Evolutionary conservation across 805 yeast genomes (phyloP), one percentile per base, ranked within the genome.

Genomic region (Ogataea allantospora): DNA sequence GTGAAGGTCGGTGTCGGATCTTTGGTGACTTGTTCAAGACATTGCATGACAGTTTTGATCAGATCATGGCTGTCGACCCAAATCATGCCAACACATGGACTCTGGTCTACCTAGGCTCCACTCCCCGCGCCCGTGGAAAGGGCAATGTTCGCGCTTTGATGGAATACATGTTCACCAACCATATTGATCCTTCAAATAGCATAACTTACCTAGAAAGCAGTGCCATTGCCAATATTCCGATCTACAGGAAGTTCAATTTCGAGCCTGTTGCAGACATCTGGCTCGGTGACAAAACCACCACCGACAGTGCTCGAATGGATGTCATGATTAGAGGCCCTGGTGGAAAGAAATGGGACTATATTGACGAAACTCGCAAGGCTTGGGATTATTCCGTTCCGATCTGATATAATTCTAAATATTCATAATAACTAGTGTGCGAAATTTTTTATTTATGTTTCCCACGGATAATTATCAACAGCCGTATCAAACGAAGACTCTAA

Each of bases 191-290:
- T 16, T 50, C 51, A 7, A 62, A 62, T 10, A 54, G 63, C 33
- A 54, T 67, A n/a, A 52, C 73, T 4, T 76, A 76, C 46, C 62
- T 76, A 50, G 81, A 76, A 50, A 70, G 77, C 50, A 68, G 75
- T 1, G 57, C 73, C 7, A 40, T 62, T 5, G 35, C 43, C 11
- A 76, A 76, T 45, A 64, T 75, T 23, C 80, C 80, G 6, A 74
- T 76, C 37, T 76, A 76, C 53, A 67, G 68, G 37, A 65, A 57
- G 46, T 76, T 74, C 55, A 79, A 76, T 5, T 75, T 74, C 48
- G 60, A 65, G 24, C 67, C 68, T 17, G 73, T 69, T 34, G 67
- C 68, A 41, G 77, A 75, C 47, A 75, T 75, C 24, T 56, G 69
- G 53, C 60, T 75, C 13, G 64, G 65, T 8, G 63, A 63, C 34